Percentiles rank a stretch among this genome's conserved stretches.
Conservation (phyloP, 768 basidiomycete species). For the Tulasnella sp. region DNA sequence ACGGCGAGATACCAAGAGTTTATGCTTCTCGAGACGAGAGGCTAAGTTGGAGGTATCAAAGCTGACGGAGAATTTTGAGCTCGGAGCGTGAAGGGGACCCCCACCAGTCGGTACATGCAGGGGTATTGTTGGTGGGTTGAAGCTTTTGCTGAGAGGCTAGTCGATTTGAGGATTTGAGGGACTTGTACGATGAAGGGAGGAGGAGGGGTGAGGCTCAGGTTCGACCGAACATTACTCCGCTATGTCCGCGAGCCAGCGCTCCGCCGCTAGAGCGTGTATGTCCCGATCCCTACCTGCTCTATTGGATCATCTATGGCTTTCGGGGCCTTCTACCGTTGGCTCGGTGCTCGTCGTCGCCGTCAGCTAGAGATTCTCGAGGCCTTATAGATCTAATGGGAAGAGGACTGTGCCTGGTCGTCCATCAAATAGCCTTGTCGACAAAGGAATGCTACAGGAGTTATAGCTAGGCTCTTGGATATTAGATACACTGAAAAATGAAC, state of each 20-base stretch:
- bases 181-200: too few relatives aligned
- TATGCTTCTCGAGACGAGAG: slow-evolving; percentile 76
- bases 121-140: too few relatives aligned
- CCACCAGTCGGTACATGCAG: too few relatives aligned
- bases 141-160: too few relatives aligned
- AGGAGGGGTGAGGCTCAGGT: too few relatives aligned
- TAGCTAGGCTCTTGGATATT: background rate
- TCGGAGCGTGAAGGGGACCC: too few relatives aligned
- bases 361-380: background rate
- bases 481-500: background rate
- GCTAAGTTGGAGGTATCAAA: slow-evolving; percentile 89
- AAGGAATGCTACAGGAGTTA: background rate
- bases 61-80: slow-evolving; percentile 95
- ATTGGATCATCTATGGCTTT: background rate
- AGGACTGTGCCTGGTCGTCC: background rate
- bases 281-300: background rate
- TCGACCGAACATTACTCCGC: too few relatives aligned
- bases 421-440: background rate
- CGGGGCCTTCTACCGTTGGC: background rate
- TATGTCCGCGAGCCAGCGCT: too few relatives aligned
- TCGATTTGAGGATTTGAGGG: too few relatives aligned
- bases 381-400: background rate
- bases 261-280: background rate
- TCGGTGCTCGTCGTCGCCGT: background rate
- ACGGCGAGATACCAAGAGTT: slow-evolving; percentile 91